Percentiles rank a stretch among this genome's conserved stretches.
phyloP scores from a whole-genome alignment of 768 basidiomycete species.

The Xerocomus brunneocitrinus region DNA sequence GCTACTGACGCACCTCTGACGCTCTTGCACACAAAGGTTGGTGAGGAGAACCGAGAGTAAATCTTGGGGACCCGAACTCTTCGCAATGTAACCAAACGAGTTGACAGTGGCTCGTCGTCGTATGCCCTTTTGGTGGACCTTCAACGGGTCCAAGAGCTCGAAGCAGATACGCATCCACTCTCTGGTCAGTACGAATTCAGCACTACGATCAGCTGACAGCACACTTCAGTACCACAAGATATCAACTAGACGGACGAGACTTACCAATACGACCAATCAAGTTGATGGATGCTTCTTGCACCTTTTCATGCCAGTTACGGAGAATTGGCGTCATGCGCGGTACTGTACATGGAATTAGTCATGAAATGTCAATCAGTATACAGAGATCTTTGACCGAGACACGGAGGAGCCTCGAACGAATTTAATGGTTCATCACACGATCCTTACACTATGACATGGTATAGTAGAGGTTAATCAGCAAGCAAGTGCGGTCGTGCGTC shows the following conservation, averaged over 20 bases:
- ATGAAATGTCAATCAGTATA: conserved; percentile 26
- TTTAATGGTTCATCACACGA: neutral
- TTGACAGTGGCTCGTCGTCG: conserved; percentile 80
- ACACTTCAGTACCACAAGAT: conserved; percentile 1
- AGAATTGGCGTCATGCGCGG: conserved; percentile 99
- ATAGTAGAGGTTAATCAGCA: conserved; percentile 25
- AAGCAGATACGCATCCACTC: conserved; percentile 99
- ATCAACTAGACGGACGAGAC: conserved; percentile 1
- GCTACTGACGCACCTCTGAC: conserved; percentile 96
- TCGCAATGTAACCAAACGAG: conserved; percentile 99
- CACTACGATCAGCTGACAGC: conserved; percentile 85
- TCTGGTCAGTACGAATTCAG: conserved; percentile 95
- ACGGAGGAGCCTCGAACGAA: no score
- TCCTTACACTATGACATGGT: neutral
- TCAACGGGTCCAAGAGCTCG: conserved; percentile 91
- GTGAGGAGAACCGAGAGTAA: conserved; percentile 93
- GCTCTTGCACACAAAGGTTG: conserved; percentile 96
- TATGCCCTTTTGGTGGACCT: conserved; percentile 99
- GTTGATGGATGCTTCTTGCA: conserved; percentile 99
- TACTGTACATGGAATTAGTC: conserved; percentile 44
- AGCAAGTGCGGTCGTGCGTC: conserved; percentile 51
- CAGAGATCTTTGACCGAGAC: conserved; percentile 88
- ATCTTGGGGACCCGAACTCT: conserved; percentile 98
- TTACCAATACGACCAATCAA: conserved; percentile 92
- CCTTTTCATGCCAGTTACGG: conserved; percentile 97